Conservation (phyloP, 2,329 filamentous ascomycete genomes). For the Calonectria crousiana region DNA sequence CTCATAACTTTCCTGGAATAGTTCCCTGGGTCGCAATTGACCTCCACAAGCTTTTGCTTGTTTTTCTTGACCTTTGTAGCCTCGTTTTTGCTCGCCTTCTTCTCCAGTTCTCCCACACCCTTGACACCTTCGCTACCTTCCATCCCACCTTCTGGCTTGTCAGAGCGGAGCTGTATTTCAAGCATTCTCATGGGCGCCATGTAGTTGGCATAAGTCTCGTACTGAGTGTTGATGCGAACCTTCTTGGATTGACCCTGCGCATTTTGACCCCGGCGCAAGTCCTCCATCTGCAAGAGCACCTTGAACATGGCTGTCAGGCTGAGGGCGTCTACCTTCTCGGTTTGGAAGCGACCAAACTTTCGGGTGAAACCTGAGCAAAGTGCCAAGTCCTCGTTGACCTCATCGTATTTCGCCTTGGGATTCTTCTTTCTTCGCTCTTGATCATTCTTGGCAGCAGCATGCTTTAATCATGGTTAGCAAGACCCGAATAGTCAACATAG, state of each 20-base stretch:
- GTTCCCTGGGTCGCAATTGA: neutral
- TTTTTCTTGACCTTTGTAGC: neutral
- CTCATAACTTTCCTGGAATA: conserved; percentile 19
- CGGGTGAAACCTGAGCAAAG: conserved; percentile 31
- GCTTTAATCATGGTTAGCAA: neutral
- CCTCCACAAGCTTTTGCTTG: neutral
- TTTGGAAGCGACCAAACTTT: conserved; percentile 27
- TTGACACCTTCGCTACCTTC: neutral
- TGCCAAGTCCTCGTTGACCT: neutral
- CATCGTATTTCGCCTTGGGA: neutral
- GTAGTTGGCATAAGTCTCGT: conserved; percentile 36
- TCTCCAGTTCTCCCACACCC: neutral
- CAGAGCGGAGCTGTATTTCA: conserved; percentile 17
- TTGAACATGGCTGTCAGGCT: conserved; percentile 31
- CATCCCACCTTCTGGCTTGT: neutral
- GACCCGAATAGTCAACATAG: neutral
- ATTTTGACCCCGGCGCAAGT: conserved; percentile 31
- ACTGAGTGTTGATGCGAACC: conserved; percentile 22
- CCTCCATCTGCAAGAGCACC: conserved; percentile 32
- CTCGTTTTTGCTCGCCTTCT: conserved; percentile 10
- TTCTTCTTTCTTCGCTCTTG: neutral
- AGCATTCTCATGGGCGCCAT: conserved; percentile 35
- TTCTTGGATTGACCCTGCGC: conserved; percentile 30
- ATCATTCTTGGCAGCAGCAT: neutral
- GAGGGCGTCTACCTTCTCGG: conserved; percentile 29